Conservation (phyloP, 345 rosid genomes). For the Dipteronia sinensis region DNA sequence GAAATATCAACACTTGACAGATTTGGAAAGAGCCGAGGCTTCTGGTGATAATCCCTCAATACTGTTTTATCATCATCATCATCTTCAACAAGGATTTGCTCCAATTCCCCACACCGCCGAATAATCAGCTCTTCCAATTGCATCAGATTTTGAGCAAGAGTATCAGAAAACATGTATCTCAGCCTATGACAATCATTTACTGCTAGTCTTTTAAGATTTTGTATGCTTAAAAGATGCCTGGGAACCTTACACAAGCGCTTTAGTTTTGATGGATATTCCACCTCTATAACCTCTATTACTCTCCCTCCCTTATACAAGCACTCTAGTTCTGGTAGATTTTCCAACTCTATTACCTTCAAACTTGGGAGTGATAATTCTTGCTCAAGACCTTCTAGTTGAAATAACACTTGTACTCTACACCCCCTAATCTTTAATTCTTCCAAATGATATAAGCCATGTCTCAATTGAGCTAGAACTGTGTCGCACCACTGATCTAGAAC, state of each 20-base stretch:
- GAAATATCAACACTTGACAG: neutral
- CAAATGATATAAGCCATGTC: no score
- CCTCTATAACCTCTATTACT: neutral
- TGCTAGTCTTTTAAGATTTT: neutral
- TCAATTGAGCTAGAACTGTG: no score
- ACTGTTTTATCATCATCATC: neutral
- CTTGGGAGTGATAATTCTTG: no score
- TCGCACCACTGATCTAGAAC: no score
- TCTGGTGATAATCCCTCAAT: no score
- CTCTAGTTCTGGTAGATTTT: neutral
- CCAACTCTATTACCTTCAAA: no score
- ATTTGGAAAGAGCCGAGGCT: neutral
- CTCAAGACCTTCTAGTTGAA: no score
- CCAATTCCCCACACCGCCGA: neutral
- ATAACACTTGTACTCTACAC: no score
- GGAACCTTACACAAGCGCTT: constrained; percentile 12
- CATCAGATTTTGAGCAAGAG: constrained; percentile 7
- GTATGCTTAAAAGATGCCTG: neutral
- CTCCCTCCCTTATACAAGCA: neutral
- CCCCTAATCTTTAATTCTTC: no score
- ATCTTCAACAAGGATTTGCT: constrained; percentile 1
- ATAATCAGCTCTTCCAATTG: neutral
- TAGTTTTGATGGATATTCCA: neutral
- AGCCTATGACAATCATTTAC: neutral
- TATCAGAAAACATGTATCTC: neutral